These are phyloP conservation scores for Fabrea salina DNA, from an alignment of 169 alveolate species.

Conservation along the genomic window DNA sequence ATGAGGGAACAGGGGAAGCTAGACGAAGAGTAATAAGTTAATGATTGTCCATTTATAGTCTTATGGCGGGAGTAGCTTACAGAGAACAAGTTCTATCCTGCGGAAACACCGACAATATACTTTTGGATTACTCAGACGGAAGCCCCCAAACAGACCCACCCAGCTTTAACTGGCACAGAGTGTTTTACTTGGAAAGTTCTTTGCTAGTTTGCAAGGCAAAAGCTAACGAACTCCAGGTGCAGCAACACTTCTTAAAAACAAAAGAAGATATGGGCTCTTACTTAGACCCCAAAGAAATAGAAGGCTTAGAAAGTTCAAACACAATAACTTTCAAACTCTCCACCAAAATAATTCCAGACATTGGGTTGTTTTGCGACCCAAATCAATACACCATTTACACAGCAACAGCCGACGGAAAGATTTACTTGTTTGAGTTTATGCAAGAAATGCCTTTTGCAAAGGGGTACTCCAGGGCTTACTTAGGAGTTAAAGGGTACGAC, in stretches of 20 bases:
- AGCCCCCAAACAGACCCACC: neutral
- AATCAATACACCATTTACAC: neutral
- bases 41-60: neutral
- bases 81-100: neutral
- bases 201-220: neutral
- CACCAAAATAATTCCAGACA: neutral
- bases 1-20: neutral
- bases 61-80: neutral
- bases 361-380: neutral
- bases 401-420: neutral
- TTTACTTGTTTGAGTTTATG: neutral
- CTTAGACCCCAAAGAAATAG: neutral
- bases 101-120: neutral
- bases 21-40: neutral
- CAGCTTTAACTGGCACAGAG: neutral
- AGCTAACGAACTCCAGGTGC: neutral
- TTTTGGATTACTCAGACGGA: neutral
- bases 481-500: neutral
- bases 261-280: neutral
- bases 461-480: neutral
- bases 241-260: neutral
- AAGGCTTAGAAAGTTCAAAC: neutral
- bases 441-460: neutral
- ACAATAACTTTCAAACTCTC: neutral
- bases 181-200: neutral